phyloP scores from a whole-genome alignment of 345 rosid species.

The Citrus unshiu region DNA sequence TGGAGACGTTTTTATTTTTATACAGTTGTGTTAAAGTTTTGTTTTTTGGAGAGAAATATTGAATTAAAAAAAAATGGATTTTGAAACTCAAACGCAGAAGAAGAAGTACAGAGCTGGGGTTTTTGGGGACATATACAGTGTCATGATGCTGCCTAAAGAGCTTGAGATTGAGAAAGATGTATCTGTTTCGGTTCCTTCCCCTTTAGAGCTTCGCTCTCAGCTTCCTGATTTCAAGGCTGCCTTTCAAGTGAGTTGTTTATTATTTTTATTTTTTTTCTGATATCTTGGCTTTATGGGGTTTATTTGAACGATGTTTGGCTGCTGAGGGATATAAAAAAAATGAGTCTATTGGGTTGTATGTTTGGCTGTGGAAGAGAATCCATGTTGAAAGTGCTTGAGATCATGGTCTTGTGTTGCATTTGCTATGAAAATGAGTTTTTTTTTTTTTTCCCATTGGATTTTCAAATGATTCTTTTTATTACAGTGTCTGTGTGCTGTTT shows the following conservation, averaged over 20 bases:
- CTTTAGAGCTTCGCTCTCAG: slow-evolving; percentile 55
- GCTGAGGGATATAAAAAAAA: neutral
- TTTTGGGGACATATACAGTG: slow-evolving; percentile 43
- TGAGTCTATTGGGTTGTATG: neutral
- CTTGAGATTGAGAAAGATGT: slow-evolving; percentile 44
- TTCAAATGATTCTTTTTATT: neutral
- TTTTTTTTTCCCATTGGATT: neutral
- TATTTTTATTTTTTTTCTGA: neutral
- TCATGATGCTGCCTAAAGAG: slow-evolving; percentile 64
- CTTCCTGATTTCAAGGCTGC: slow-evolving; percentile 55
- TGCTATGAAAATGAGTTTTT: neutral
- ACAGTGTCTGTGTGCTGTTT: neutral
- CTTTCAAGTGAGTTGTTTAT: slow-evolving; percentile 36
- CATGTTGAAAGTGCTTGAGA: neutral
- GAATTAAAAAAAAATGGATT: slow-evolving; percentile 18
- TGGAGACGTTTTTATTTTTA: neutral
- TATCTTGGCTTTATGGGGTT: neutral
- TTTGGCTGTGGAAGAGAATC: neutral
- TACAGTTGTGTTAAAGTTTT: neutral
- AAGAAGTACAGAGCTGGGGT: slow-evolving; percentile 35
- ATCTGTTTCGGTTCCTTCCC: slow-evolving; percentile 32
- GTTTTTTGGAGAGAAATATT: neutral
- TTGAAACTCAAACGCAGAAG: slow-evolving; percentile 52
- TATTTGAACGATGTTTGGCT: slow-evolving; percentile 8
- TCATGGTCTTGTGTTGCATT: neutral